Conservation (phyloP, 176 grass and related monocot species). For the Saccharum officinarum region DNA sequence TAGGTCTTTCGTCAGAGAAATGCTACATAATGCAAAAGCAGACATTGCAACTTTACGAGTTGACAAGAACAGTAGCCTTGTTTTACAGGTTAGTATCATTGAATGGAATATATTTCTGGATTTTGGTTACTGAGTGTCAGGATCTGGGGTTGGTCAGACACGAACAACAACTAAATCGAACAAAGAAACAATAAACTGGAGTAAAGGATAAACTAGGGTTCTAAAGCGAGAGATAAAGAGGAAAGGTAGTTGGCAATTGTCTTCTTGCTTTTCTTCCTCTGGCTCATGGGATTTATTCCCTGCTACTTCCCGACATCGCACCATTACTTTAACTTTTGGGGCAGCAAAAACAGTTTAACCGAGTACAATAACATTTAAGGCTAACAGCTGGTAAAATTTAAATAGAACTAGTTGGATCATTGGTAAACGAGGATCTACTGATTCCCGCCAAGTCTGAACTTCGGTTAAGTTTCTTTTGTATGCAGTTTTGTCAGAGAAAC, state of each 20-base stretch:
- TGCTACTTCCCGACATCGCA: not conserved
- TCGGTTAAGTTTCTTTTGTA: not conserved
- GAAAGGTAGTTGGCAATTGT: not conserved
- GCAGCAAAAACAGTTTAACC: not conserved
- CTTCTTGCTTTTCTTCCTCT: not conserved
- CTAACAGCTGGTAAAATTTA: not conserved
- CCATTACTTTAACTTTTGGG: not conserved
- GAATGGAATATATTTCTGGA: not conserved
- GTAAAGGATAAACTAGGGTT: not conserved
- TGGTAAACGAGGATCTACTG: not conserved
- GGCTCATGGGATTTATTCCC: not conserved
- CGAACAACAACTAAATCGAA: not conserved
- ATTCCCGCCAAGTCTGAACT: not conserved
- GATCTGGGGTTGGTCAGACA: not conserved
- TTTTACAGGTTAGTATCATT: constrained; percentile 65
- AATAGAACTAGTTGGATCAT: not conserved
- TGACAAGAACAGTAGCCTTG: constrained; percentile 90
- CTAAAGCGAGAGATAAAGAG: not conserved
- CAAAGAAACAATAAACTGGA: not conserved
- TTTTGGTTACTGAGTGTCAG: constrained; percentile 7
- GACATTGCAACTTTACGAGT: constrained; percentile 58
- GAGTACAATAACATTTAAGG: not conserved
- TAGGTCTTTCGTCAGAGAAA: constrained; percentile 67
- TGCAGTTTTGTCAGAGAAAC: not conserved
- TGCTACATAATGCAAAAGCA: constrained; percentile 60